Conservation (phyloP, 352 stramenopile species). For the Phytophthora cactorum region DNA sequence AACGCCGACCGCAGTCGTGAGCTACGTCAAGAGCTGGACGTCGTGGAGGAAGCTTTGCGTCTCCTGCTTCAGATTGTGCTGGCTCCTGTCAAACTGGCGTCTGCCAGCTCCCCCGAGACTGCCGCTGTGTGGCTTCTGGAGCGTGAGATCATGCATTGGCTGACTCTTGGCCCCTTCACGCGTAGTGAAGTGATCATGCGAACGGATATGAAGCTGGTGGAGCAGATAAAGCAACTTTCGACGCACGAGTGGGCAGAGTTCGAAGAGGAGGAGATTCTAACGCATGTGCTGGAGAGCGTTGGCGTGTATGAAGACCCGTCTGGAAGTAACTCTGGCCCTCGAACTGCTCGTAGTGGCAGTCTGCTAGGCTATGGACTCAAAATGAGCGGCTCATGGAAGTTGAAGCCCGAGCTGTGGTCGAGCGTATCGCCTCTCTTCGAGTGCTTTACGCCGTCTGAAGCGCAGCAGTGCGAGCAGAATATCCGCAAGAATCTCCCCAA, state of each 20-base stretch:
- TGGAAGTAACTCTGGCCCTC: constrained; percentile 24
- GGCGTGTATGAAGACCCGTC: constrained; percentile 64
- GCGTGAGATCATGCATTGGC: constrained; percentile 81
- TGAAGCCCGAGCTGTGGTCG: constrained; percentile 62
- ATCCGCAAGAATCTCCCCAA: constrained; percentile 49
- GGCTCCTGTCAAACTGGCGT: constrained; percentile 54
- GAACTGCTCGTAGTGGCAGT: constrained; percentile 33
- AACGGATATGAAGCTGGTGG: constrained; percentile 75
- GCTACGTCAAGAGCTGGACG: constrained; percentile 51
- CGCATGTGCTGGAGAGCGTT: constrained; percentile 64
- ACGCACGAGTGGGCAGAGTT: constrained; percentile 57
- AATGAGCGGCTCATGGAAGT: constrained; percentile 72
- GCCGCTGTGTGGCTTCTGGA: constrained; percentile 56
- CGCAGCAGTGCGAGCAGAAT: constrained; percentile 80
- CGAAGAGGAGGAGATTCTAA: constrained; percentile 85
- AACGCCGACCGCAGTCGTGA: constrained; percentile 31
- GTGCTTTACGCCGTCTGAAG: constrained; percentile 76
- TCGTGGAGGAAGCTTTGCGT: constrained; percentile 71
- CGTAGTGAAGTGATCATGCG: constrained; percentile 71
- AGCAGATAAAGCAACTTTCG: constrained; percentile 70
- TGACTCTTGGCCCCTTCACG: constrained; percentile 70
- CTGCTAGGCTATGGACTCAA: constrained; percentile 64
- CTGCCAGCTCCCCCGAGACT: constrained; percentile 36
- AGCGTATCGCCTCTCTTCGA: constrained; percentile 75
- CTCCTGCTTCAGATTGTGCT: constrained; percentile 68